Evolutionary conservation across 768 basidiomycete genomes (phyloP), one percentile per base, ranked within the genome.

Genomic region (Amanita inopinata): DNA sequence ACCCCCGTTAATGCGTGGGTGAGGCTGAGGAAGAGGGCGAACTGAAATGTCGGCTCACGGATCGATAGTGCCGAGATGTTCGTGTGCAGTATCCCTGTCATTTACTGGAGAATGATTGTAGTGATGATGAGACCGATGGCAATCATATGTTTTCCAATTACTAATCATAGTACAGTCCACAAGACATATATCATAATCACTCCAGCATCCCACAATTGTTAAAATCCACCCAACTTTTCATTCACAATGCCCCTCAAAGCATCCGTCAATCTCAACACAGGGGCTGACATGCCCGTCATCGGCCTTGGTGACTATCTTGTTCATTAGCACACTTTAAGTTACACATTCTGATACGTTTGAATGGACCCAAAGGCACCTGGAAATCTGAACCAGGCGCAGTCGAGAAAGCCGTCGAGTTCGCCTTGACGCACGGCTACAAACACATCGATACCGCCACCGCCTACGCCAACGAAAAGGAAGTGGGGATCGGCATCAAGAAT

Each of bases 301-400:
- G 80, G 80, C 35, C 72, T 86, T 41, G 81, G 79, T 72, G 49
- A 27, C 63, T 50, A 19, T 23, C 25, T 36, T 37, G 15, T 17
- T 19, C 12, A 20, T 49, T 41, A 25, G 18, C 24, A 33, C 9
- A 3, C 11, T 23, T 17, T 25, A 11, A 36, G 28, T 19, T 23
- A 31, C 23, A 20, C 20, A 15, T 6, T 33, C 31, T 38, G 15
- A 46, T 42, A 5, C 19, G 11, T 28, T 44, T 31, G 27, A 28
- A 28, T 40, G 20, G 40, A 79, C 81, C n/a, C n/a, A n/a, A n/a
- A n/a, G n/a, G 83, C n/a, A 87, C 86, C 35, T 89, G 84, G 86
- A 79, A 82, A 53, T 79, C 80, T 37, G 49, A 65, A 43, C 77
- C 85, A 2, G 84, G 82, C 36, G 68, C 69, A 28, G 87, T 89